A percentile compares a stretch with the other conserved stretches of the same genome.
These are phyloP conservation scores for Cymbopogon citratus DNA, from an alignment of 176 grass and related monocot species.

Conservation along the genomic window DNA sequence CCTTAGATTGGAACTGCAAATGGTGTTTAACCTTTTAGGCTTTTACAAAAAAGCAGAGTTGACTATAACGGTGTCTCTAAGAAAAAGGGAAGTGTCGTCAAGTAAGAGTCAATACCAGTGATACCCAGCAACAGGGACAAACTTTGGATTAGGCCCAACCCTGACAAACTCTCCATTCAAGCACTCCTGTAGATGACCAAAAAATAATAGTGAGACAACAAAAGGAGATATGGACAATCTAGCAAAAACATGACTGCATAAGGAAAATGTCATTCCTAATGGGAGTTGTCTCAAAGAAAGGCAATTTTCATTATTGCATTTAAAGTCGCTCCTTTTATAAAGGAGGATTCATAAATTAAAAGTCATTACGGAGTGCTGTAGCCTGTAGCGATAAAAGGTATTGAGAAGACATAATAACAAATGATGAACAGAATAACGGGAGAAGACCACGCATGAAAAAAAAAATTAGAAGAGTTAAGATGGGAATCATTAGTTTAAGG, in stretches of 20 bases:
- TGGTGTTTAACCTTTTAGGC: neutral
- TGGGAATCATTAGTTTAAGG: neutral
- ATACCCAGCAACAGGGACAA: conserved; percentile 74
- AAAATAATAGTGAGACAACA: neutral
- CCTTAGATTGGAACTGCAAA: neutral
- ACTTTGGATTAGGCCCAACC: conserved; percentile 80
- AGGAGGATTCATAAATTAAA: neutral
- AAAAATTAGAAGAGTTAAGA: neutral
- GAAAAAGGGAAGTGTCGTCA: neutral
- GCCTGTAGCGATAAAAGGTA: neutral
- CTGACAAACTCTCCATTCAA: conserved; percentile 98
- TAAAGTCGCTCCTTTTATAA: neutral
- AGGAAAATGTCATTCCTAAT: neutral
- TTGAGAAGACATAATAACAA: neutral
- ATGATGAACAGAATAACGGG: neutral
- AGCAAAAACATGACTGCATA: neutral
- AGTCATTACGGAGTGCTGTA: neutral
- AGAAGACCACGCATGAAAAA: neutral
- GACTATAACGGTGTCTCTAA: neutral
- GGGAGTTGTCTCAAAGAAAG: neutral
- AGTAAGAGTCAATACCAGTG: conserved; percentile 58
- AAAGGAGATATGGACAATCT: neutral
- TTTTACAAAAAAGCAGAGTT: neutral
- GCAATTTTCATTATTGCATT: neutral
- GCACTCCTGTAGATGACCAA: conserved; percentile 49